Base-by-base conservation (phyloP, 176 grass and related monocot genomes). In the Aegilops tauschii region DNA sequence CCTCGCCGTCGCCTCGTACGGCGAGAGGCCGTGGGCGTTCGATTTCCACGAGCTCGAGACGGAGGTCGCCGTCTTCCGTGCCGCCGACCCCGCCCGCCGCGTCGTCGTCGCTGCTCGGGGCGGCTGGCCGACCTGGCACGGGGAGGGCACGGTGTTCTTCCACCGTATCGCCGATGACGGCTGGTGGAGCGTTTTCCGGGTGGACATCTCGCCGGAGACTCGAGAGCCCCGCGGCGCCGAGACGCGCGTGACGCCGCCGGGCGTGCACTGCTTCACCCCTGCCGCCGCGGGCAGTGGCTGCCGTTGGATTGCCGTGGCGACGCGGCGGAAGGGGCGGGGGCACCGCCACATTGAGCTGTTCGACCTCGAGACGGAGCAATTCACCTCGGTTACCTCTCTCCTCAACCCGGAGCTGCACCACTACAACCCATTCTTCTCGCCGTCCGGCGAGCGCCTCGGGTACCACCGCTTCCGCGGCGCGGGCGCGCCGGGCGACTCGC, bases 391-490 rank as follows among this genome's bases (percentile, higher is more conserved):
- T 0, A 95, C 93, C 3, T 92, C 95, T 76, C 81, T 85, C 6
- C 63, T 94, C 65, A 95, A 80, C 74, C 92, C 92, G 59, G 85
- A 77, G 71, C 32, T 98, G 47, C 93, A 98, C 86, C 93, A 95
- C 49, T 98, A 98, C 84, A 98, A 95, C 79, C 96, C 96, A 2
- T 98, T 98, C 82, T 95, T 98, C 86, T 95, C 96, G 6, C 63
- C 37, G 1, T 86, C 88, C 1, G 93, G 92, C 69, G 32, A 0
- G 2, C 87, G 81, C 27, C 73, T 98, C 69, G 96, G 93, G 2
- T 98, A 94, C 90, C 96, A 98, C 91, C 93, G 93, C 8, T 98
- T 98, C 92, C 93, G 96, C 35, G 93, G 93, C n/a, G 86, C 77
- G 20, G 84, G 82, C 0, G 77, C 84, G 3, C 20, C 23, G 1